Evolutionary conservation across 2,329 filamentous ascomycete species (phyloP).

Genomic region (Stagonosporopsis tanaceti): DNA sequence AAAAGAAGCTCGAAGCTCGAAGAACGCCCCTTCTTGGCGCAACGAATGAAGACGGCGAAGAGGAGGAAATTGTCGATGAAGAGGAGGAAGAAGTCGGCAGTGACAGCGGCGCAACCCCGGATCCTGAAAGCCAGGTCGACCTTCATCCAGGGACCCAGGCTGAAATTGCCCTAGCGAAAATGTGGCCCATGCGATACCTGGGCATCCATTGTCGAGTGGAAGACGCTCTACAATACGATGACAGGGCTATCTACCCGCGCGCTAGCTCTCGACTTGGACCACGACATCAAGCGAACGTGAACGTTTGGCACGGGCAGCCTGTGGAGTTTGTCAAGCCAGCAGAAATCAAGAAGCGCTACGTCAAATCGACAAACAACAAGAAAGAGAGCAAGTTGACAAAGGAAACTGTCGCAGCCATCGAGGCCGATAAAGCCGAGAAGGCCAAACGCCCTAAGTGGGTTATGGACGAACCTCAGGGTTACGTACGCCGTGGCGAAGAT

Average conservation of each 20-base stretch:
- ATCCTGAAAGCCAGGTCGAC: conserved; percentile 61
- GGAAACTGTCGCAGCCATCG: conserved; percentile 78
- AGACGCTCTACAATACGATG: conserved; percentile 95
- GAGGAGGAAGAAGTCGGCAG: conserved; percentile 72
- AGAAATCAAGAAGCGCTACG: conserved; percentile 81
- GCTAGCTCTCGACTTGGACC: conserved; percentile 92
- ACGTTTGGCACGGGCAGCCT: conserved; percentile 83
- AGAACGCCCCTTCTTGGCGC: conserved; percentile 77
- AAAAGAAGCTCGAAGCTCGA: conserved; percentile 87
- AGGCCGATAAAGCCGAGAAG: conserved; percentile 80
- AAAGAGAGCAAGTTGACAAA: conserved; percentile 81
- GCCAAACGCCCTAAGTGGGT: conserved; percentile 92
- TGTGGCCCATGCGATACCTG: conserved; percentile 96
- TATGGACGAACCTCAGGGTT: conserved; percentile 88
- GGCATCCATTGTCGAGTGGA: conserved; percentile 95
- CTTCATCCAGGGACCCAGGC: conserved; percentile 76
- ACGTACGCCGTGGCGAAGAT: conserved; percentile 84
- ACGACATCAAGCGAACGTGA: conserved; percentile 86
- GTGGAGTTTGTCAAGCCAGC: conserved; percentile 90
- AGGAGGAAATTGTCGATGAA: conserved; percentile 71
- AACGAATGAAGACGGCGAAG: conserved; percentile 66
- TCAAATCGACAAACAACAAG: conserved; percentile 69
- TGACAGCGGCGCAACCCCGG: conserved; percentile 64
- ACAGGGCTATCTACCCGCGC: conserved; percentile 89
- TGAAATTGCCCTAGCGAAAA: conserved; percentile 88